These are phyloP conservation scores for Thraustochytrium striatum DNA, from an alignment of 352 stramenopile genomes.

Conservation along the genomic window DNA sequence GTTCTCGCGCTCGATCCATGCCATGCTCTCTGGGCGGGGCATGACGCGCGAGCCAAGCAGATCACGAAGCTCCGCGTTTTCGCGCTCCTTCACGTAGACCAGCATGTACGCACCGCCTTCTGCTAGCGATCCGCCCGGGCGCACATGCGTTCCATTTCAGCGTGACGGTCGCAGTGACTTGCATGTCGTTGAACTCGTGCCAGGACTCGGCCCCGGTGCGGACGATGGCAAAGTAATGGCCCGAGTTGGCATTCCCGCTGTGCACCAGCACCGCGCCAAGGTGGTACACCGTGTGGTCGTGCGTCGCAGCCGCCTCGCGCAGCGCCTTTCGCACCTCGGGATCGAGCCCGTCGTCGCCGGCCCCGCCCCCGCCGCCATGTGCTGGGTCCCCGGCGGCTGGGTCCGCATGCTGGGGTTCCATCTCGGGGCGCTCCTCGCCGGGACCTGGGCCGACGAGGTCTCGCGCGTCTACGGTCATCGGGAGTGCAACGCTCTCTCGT, in stretches of 20 bases:
- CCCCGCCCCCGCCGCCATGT: background rate
- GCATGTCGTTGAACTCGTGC: slow-evolving; percentile 47
- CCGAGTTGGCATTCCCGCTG: slow-evolving; percentile 60
- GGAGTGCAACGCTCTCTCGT: slow-evolving; percentile 2
- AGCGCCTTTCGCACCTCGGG: slow-evolving; percentile 49
- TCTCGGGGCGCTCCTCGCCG: background rate
- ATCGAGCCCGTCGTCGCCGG: background rate
- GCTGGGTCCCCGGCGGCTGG: background rate
- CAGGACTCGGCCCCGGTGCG: background rate
- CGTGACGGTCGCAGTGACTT: background rate
- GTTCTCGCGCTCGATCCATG: slow-evolving; percentile 18
- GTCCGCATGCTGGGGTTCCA: background rate
- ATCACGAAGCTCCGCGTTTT: background rate
- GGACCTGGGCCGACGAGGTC: slow-evolving; percentile 46
- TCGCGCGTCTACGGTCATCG: slow-evolving; percentile 15
- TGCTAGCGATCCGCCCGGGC: background rate
- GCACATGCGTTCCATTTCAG: slow-evolving; percentile 17
- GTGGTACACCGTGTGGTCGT: too few species aligned
- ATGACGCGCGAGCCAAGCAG: background rate
- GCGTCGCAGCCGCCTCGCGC: slow-evolving; percentile 59
- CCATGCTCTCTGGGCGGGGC: background rate
- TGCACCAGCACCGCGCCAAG: slow-evolving; percentile 66
- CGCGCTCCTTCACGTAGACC: slow-evolving; percentile 58
- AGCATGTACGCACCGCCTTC: slow-evolving; percentile 52
- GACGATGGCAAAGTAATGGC: slow-evolving; percentile 65